phyloP scores from a whole-genome alignment of 2,329 filamentous ascomycete species.

The Sporothrix luriei region DNA sequence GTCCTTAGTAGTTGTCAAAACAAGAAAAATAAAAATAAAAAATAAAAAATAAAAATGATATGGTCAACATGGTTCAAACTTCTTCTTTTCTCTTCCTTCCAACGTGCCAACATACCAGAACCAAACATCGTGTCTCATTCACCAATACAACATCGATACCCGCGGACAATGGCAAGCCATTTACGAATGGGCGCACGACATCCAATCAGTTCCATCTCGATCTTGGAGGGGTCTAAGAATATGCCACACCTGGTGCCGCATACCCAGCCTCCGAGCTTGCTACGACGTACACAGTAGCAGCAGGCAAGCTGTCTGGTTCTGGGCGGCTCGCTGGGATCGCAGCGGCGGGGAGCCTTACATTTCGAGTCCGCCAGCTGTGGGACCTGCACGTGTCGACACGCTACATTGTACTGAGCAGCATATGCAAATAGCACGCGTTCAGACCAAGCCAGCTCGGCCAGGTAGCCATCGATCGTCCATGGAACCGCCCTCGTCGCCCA shows the following conservation, averaged over 20 bases:
- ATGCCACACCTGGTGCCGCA: background rate
- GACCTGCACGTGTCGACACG: background rate
- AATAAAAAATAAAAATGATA: too few relatives aligned
- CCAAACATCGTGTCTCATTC: background rate
- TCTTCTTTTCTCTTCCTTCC: background rate
- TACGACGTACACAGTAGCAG: too few relatives aligned
- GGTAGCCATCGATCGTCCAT: background rate
- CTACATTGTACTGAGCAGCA: background rate
- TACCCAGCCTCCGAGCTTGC: background rate
- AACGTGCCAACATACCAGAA: background rate
- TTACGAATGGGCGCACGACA: conserved; percentile 11
- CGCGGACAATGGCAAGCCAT: background rate
- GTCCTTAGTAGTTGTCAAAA: too few relatives aligned
- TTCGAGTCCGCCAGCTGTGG: background rate
- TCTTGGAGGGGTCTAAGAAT: background rate
- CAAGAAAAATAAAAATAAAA: too few relatives aligned
- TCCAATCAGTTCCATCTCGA: conserved; percentile 11
- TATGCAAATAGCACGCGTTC: background rate
- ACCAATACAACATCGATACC: background rate
- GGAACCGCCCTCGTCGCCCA: background rate
- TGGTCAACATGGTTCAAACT: too few relatives aligned
- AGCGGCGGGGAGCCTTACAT: background rate
- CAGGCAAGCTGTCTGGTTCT: background rate
- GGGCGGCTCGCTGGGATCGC: background rate
- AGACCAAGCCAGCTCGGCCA: background rate